A percentile compares a stretch with the other conserved stretches of the same genome.
Conservation (phyloP, 164 flowering plant species). For the Dillenia turbinata region DNA sequence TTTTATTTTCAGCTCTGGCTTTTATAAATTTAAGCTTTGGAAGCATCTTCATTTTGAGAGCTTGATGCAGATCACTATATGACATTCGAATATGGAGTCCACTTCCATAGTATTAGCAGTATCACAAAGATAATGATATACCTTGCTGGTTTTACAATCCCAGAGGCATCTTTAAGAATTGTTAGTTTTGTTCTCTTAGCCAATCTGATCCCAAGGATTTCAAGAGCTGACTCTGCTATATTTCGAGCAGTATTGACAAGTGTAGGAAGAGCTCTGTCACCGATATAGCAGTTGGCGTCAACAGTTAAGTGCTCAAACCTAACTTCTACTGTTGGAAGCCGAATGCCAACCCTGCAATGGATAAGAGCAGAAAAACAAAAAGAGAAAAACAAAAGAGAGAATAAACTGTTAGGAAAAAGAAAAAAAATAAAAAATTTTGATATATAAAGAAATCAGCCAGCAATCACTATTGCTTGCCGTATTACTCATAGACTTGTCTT, state of each 20-base stretch:
- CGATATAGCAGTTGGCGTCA: constrained; percentile 35
- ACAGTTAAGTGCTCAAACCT: constrained; percentile 28
- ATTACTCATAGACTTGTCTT: not conserved
- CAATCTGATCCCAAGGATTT: constrained; percentile 48
- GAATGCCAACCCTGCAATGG: constrained; percentile 29
- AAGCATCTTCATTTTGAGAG: too few relatives aligned
- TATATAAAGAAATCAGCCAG: too few relatives aligned
- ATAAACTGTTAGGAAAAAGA: not conserved
- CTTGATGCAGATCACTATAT: too few relatives aligned
- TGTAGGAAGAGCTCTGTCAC: constrained; percentile 39
- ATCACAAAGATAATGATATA: constrained; percentile 5
- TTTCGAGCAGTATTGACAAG: constrained; percentile 28
- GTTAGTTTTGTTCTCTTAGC: constrained; percentile 68
- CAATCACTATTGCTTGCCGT: not conserved
- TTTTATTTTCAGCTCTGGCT: too few relatives aligned
- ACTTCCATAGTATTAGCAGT: too few relatives aligned
- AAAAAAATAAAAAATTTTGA: not conserved
- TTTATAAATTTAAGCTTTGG: too few relatives aligned
- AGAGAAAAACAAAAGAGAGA: not conserved
- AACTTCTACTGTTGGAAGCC: constrained; percentile 37
- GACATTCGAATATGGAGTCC: too few relatives aligned
- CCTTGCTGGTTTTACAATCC: constrained; percentile 90
- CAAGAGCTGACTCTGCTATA: constrained; percentile 48
- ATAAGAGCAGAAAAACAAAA: not conserved
- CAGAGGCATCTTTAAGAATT: constrained; percentile 81